Conservation (phyloP, 2,329 filamentous ascomycete genomes). For the Kalmusia sp. region DNA sequence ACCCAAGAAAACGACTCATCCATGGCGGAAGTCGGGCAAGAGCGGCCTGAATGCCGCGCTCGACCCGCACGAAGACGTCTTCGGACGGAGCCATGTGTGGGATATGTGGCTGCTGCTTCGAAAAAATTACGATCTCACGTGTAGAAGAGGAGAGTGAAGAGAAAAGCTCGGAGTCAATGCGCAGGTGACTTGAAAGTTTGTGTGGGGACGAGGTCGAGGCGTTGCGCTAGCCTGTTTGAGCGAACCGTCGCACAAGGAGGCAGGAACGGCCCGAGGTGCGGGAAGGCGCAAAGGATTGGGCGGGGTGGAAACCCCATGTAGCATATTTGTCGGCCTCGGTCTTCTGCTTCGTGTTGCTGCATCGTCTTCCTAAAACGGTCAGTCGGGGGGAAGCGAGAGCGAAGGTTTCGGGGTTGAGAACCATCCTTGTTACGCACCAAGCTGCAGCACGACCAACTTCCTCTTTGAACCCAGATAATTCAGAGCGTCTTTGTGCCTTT, state of each 20-base stretch:
- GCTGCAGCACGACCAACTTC: too few species aligned
- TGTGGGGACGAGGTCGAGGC: background rate
- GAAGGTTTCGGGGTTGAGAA: too few species aligned
- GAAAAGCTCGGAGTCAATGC: background rate
- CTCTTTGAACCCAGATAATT: too few species aligned
- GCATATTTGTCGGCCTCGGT: too few species aligned
- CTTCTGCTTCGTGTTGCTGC: too few species aligned
- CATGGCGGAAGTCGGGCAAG: slow-evolving; percentile 64
- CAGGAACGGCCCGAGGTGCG: background rate
- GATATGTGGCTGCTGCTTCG: background rate
- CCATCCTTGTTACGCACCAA: too few species aligned
- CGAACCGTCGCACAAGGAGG: background rate
- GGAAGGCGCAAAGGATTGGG: background rate
- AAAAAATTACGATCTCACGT: slow-evolving; percentile 12
- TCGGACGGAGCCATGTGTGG: slow-evolving; percentile 1
- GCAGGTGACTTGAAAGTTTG: background rate
- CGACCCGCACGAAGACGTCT: slow-evolving; percentile 35
- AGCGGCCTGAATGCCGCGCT: slow-evolving; percentile 35
- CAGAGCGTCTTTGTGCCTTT: too few species aligned
- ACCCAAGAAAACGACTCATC: slow-evolving; percentile 70
- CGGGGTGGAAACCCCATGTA: too few species aligned
- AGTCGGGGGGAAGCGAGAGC: too few species aligned
- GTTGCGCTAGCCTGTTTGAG: background rate
- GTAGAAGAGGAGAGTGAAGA: background rate
- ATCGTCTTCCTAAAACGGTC: too few species aligned